Evolutionary conservation across 1,139 yeast species (phyloP).

Genomic region (Candida labiduridarum): DNA sequence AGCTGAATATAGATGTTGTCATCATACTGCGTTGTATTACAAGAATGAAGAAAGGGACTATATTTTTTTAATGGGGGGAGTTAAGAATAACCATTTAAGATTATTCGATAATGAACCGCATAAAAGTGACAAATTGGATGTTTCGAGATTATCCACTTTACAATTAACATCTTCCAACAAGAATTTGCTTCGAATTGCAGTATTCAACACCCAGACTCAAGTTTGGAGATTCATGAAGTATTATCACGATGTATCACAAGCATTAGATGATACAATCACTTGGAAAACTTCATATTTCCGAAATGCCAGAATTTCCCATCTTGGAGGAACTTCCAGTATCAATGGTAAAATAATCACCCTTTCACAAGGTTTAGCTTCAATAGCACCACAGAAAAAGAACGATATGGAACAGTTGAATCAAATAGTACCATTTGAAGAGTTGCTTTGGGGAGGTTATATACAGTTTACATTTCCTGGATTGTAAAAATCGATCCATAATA

Average conservation of each 20-base stretch:
- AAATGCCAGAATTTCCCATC: conserved; percentile 34
- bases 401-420: conserved; percentile 25
- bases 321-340: conserved; percentile 38
- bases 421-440: conserved; percentile 23
- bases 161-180: conserved; percentile 31
- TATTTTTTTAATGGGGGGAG: conserved; percentile 46
- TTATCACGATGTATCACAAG: conserved; percentile 34
- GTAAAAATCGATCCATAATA: conserved; percentile 9
- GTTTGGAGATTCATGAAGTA: conserved; percentile 45
- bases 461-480: conserved; percentile 42
- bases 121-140: conserved; percentile 37
- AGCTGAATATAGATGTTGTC: conserved; percentile 48
- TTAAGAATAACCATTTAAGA: conserved; percentile 39
- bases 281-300: conserved; percentile 25
- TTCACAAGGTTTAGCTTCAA: conserved; percentile 39
- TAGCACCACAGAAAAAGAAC: conserved; percentile 34
- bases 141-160: conserved; percentile 35
- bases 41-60: conserved; percentile 39
- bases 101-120: conserved; percentile 34
- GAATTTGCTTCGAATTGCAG: conserved; percentile 37
- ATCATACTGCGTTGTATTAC: conserved; percentile 42
- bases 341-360: conserved; percentile 41
- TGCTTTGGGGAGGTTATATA: conserved; percentile 41
- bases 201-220: conserved; percentile 43
- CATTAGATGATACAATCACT: conserved; percentile 24